phyloP scores from a whole-genome alignment of 1,284 basidiomycete genomes.

The Sanghuangporus weigelae region DNA sequence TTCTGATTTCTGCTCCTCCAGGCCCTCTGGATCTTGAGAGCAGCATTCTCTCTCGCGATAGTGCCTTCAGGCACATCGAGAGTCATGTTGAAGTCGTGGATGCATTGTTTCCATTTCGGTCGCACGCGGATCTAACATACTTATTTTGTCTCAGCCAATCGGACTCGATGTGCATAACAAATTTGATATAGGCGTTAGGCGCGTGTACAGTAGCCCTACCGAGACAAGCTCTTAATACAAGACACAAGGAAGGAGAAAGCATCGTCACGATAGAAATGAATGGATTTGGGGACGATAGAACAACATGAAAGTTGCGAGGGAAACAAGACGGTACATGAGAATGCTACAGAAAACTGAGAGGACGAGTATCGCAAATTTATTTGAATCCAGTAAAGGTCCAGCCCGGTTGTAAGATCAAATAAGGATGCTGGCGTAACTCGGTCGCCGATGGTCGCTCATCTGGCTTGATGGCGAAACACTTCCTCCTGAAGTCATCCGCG shows the following conservation, averaged over 20 bases:
- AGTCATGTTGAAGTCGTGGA: background rate
- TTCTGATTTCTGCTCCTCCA: slow-evolving; percentile 27
- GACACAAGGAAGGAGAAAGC: background rate
- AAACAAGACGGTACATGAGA: slow-evolving; percentile 2
- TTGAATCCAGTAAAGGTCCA: slow-evolving; percentile 75
- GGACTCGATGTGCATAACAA: background rate
- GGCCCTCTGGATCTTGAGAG: slow-evolving; percentile 28
- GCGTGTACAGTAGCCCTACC: background rate
- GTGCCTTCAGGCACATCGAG: background rate
- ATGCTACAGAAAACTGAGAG: background rate
- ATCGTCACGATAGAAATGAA: background rate
- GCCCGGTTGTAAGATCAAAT: slow-evolving; percentile 67
- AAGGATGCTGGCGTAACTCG: slow-evolving; percentile 80
- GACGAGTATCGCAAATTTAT: background rate
- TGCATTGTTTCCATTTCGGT: background rate
- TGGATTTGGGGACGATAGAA: background rate
- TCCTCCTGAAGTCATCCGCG: slow-evolving; percentile 83
- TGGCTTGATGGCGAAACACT: slow-evolving; percentile 91
- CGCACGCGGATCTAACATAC: background rate
- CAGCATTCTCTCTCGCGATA: slow-evolving; percentile 19
- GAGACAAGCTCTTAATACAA: slow-evolving; percentile 1
- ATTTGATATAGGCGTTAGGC: background rate
- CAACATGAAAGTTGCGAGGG: background rate
- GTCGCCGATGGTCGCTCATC: slow-evolving; percentile 80
- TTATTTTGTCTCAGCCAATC: background rate